Evolutionary conservation across 2,329 filamentous ascomycete genomes (phyloP).

Genomic region (Aspergillaceae sp.): DNA sequence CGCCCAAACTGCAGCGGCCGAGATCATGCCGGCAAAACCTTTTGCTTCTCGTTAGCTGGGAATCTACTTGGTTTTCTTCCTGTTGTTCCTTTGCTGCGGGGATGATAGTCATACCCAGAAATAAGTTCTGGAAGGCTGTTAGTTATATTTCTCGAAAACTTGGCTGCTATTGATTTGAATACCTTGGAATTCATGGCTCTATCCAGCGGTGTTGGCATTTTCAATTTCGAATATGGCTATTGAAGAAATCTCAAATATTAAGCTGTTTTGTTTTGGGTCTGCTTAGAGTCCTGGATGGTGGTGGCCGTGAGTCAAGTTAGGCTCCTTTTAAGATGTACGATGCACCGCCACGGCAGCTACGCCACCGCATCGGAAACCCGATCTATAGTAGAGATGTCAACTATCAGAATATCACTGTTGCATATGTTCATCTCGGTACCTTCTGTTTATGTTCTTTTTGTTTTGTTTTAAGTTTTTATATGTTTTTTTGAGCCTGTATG

Average conservation of each 20-base stretch:
- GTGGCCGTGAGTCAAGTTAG: neutral
- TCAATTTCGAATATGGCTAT: conserved; percentile 2
- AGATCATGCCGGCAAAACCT: conserved; percentile 73
- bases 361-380: neutral
- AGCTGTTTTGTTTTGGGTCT: neutral
- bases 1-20: conserved; percentile 70
- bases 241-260: neutral
- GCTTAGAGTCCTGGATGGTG: neutral
- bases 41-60: too few species aligned
- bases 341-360: neutral
- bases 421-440: too few species aligned
- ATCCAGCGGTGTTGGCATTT: conserved; percentile 63
- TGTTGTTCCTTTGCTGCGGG: too few species aligned
- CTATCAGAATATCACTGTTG: too few species aligned
- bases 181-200: conserved; percentile 63
- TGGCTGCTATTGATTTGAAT: conserved; percentile 14
- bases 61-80: too few species aligned
- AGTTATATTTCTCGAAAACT: neutral
- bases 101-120: conserved; percentile 49
- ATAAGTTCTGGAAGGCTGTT: conserved; percentile 49
- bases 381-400: too few species aligned
- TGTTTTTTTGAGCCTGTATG: too few species aligned
- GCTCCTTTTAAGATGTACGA: neutral
- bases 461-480: too few species aligned
- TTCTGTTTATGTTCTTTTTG: too few species aligned